A percentile compares a stretch with the other conserved stretches of the same genome.
phyloP scores from a whole-genome alignment of 495 filamentous ascomycete genomes.

The Penicillium angulare region DNA sequence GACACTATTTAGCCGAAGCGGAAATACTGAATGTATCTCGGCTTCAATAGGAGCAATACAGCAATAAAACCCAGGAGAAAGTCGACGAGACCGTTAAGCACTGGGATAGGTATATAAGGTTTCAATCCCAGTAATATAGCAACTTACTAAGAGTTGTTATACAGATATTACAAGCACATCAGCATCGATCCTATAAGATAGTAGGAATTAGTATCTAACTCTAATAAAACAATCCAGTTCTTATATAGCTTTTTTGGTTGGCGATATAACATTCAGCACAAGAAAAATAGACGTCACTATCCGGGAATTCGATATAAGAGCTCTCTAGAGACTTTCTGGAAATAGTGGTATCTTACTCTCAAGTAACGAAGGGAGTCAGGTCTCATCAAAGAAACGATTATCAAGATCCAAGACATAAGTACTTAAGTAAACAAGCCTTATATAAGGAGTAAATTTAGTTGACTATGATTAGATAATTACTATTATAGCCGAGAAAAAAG shows the following conservation, averaged over 20 bases:
- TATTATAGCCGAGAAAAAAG: constrained; percentile 22
- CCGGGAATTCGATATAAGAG: background rate
- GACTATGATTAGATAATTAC: constrained; percentile 22
- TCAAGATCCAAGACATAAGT: constrained; percentile 17
- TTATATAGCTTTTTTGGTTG: background rate
- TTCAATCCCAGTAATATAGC: background rate
- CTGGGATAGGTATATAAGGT: background rate
- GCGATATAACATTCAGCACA: background rate
- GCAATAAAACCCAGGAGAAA: constrained; percentile 1
- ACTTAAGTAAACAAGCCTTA: constrained; percentile 15
- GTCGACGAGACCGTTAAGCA: background rate
- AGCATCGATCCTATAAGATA: background rate
- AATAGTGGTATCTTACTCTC: background rate
- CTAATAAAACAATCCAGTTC: background rate
- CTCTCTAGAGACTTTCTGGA: background rate
- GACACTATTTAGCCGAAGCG: constrained; percentile 25
- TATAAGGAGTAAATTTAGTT: constrained; percentile 6
- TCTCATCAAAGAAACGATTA: constrained; percentile 23
- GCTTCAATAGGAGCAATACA: constrained; percentile 31
- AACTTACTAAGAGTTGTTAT: background rate
- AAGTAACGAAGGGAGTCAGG: background rate
- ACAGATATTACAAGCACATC: background rate
- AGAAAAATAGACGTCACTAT: background rate
- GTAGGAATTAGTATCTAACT: background rate
- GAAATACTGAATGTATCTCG: constrained; percentile 26